Base-by-base conservation (phyloP, 805 yeast genomes). In the Metschnikowia hibisci region DNA sequence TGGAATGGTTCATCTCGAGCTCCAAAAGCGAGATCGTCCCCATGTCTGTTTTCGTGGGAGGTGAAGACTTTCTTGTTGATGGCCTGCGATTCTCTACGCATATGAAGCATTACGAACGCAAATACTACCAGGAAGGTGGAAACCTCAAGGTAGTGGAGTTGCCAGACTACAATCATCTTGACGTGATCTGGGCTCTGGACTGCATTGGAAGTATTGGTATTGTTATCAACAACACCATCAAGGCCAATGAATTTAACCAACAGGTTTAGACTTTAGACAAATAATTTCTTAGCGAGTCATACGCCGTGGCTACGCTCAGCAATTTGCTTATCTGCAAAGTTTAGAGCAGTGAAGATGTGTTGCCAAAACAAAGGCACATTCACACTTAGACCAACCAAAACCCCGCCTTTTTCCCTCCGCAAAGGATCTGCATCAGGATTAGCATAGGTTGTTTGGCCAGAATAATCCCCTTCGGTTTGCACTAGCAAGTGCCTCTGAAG, bases 181-280 rank as follows among this genome's bases (percentile, higher is more conserved):
- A 91, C 63, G 96, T 89, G 0, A 68, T 90, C 11, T 91, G 99
- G 99, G 91, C 97, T 0, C 80, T 77, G 55, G 90, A 87, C 57
- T 81, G 82, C 1, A 70, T 78, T 22, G 80, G 78, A 4, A 74
- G 71, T 34, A 76, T 91, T 15, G 96, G 95, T 1, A 63, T 61
- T 39, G 56, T 50, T 8, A 55, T 64, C 7, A 39, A 42, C 15
- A 57, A 56, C 3, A 51, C 42, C 27, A 34, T 51, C 32, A 43
- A 41, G 15, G 16, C 9, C 14, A 20, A 16, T 16, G 35, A 34
- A 14, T 25, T 18, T 12, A n/a, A 11, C 25, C 30, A 14, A 13
- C 28, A 18, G 33, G 41, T 14, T 14, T 29, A 22, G 16, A 22
- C 4, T 30, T 10, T 6, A 11, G 13, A 5, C 12, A 15, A 22